Evolutionary conservation across 2,329 filamentous ascomycete species (phyloP), one percentile per base, ranked within the genome.

Genomic region (Cordyceps cicadae): DNA sequence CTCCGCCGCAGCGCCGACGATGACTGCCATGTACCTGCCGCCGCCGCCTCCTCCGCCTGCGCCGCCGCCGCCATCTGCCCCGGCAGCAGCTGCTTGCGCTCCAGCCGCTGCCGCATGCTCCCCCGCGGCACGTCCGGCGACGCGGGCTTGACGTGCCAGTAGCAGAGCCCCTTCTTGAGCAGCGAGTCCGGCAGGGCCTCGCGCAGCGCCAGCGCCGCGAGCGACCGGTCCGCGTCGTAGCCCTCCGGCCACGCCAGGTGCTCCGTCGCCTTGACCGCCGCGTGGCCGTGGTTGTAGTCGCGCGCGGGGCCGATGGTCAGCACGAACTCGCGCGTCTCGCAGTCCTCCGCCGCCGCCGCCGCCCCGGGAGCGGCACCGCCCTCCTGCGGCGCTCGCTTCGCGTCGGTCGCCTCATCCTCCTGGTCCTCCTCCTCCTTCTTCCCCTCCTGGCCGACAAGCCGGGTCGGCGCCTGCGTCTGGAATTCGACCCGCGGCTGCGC

Each of bases 181-280:
- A 78, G 68, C 39, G 67, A 73, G 7, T 67, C 63, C 0, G 79
- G 79, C 26, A 81, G 67, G 2, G 73, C 72, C 34, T 70, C 69
- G 58, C 66, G 67, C 51, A 82, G 69, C 2, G 72, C 72, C 19
- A 69, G 68, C 9, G 72, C 71, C 26, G 74, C 66, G 59, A 77
- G 72, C 15, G 75, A 73, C 59, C 63, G 63, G 45, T 74, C 64
- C 34, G 68, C 66, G 32, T 69, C 63, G 64, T 68, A 69, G 3
- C 59, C 65, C 1, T 66, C 60, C 1, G 78, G 76, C 79, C 79
- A 82, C 72, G 66, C 7, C 74, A 72, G 34, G 62, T 76, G 69
- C 11, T 79, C 68, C 2, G 72, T 71, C 5, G 41, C 55, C 60
- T 45, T 53, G 63, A 29, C 60, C 67, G 77, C 74, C 60, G 68